Evolutionary conservation across 768 basidiomycete species (phyloP), one percentile per base, ranked within the genome.

Genomic region (Lentinus tigrinus): DNA sequence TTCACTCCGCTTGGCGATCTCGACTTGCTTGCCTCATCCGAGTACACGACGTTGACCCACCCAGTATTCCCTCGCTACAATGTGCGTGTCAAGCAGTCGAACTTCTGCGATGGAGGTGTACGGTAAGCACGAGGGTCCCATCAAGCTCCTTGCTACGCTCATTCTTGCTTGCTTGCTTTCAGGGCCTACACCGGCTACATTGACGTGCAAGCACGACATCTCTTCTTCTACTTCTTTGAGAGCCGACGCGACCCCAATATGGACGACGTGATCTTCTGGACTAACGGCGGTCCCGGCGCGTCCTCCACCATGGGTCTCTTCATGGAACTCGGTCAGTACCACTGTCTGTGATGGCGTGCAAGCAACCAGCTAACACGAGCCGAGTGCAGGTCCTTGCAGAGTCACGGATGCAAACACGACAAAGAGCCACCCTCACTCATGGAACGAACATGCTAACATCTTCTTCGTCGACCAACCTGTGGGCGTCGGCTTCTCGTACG

Each of bases 181-280:
- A 88, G 85, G 23, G 72, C 80, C 0, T 89, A 86, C 68, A 87
- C 88, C 0, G 88, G 88, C 7, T 89, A 90, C 64, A 86, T 90
- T 53, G 87, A 89, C 58, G 77, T 87, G 39, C 74, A 83, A 65
- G 83, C 85, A 21, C 80, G 84, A 54, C 72, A 73, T 47, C 47
- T 73, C 47, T 73, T 72, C 62, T 79, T 79, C 72, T 77, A 76
- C 69, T 82, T 81, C 68, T 81, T 81, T 63, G 79, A 81, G 63
- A 75, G 74, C 36, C 63, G 80, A 46, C 66, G 63, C 26, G 59
- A 73, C 43, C 74, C 73, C 0, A 64, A 64, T 27, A 69, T 44
- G 28, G 71, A 71, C 39, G 68, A 71, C 55, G 68, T 72, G n/a
- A 26, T 53, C 49, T 68, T 73, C 57, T 73, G 73, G 73, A 73